Base-by-base conservation (phyloP, 352 stramenopile genomes). In the Phytophthora fragariaefolia region DNA sequence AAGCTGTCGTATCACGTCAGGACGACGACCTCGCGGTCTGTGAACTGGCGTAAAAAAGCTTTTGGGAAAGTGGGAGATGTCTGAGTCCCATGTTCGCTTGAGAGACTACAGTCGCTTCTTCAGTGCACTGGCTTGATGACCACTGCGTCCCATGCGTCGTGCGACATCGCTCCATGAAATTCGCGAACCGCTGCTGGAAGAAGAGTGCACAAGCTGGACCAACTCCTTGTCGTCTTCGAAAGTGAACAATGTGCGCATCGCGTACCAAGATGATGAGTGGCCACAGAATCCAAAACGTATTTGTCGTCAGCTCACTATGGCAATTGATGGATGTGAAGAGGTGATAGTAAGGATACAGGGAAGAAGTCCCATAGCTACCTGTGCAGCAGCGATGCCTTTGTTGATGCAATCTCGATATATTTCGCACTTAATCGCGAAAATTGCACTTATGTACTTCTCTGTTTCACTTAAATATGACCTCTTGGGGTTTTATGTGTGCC, bases 221-320 rank as follows among this genome's bases (percentile, higher is more conserved):
- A 63, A 10, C 30, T 63, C 20, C 32, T 55, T 63, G 45, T 63
- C 56, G 56, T 63, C 56, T 28, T 63, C 28, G 32, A 63, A 63
- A 23, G 30, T 56, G 45, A 63, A 56, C 2, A 6, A 18, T 2
- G 28, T 63, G 18, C 22, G 24, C 24, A 59, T 43, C 30, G 30
- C 12, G 30, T 12, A 36, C 30, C 30, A 36, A 36, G 12, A 36
- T 36, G 30, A 6, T 36, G 34, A 43, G 34, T 15, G 34, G 34
- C 34, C 12, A n/a, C 30, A 36, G 30, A 13, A 10, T 43, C 12
- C 17, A 43, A 12, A 36, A 36, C 13, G 10, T 4, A 43, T 42
- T 55, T 23, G 48, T 28, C 48, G 42, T 55, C 6, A 55, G 28
- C 12, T 27, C n/a, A 43, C 15, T 55, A 55, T 55, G 23, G 15